Conservation (phyloP, 2,329 filamentous ascomycete species). For the Aschersonia sp. region DNA sequence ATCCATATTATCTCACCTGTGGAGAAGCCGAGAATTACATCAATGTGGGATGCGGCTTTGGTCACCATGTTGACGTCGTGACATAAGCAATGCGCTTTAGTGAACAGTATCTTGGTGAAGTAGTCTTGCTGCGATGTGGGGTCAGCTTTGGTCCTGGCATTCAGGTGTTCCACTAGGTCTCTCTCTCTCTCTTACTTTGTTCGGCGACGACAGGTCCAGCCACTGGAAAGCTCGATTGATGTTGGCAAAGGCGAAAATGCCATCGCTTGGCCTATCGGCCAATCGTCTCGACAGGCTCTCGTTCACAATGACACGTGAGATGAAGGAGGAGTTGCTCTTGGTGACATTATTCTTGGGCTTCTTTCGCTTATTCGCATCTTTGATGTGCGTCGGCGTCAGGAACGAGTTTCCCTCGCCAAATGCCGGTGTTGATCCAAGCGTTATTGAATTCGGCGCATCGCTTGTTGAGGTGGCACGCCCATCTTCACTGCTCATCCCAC, state of each 20-base stretch:
- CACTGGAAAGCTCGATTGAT: conserved; percentile 93
- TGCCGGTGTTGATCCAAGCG: conserved; percentile 39
- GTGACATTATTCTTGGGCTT: conserved; percentile 98
- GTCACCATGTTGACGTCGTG: conserved; percentile 83
- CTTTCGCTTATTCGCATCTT: conserved; percentile 65
- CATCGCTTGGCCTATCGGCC: conserved; percentile 62
- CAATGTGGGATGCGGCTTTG: conserved; percentile 66
- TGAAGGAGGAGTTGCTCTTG: conserved; percentile 97
- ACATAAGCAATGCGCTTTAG: conserved; percentile 86
- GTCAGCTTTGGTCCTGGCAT: not conserved
- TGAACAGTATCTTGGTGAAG: conserved; percentile 90
- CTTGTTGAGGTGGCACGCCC: conserved; percentile 38
- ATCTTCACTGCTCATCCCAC: conserved; percentile 42
- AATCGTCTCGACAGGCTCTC: conserved; percentile 68
- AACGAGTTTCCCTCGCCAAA: conserved; percentile 81
- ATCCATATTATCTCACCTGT: conserved; percentile 98
- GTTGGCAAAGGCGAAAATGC: conserved; percentile 84
- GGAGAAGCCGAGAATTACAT: conserved; percentile 90
- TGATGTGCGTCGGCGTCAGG: conserved; percentile 46
- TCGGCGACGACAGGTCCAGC: conserved; percentile 71
- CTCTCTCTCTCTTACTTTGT: conserved; percentile 34
- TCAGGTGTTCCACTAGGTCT: too few relatives aligned
- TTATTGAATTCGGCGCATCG: conserved; percentile 27
- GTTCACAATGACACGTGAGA: conserved; percentile 88
- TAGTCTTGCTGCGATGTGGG: conserved; percentile 54